phyloP scores from a whole-genome alignment of 1,284 basidiomycete species.

The Lentinula novae-zelandiae region DNA sequence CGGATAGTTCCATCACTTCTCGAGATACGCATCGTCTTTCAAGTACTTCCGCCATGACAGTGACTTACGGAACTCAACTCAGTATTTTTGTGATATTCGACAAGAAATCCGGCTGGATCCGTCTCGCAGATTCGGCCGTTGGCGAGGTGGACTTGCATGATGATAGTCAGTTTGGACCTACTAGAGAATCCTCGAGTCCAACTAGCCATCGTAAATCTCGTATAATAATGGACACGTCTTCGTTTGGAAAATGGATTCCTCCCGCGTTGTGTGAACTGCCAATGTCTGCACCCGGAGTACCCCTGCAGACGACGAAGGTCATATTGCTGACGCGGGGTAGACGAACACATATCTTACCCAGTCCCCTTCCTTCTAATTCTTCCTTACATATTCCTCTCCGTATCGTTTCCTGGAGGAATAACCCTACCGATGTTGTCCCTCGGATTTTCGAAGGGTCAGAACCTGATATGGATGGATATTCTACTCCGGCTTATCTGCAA shows the following conservation, averaged over 20 bases:
- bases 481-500: slow-evolving; percentile 52
- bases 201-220: slow-evolving; percentile 23
- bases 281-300: slow-evolving; percentile 21
- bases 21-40: slow-evolving; percentile 21
- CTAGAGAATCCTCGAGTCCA: slow-evolving; percentile 20
- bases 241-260: slow-evolving; percentile 42
- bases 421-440: slow-evolving; percentile 51
- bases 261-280: slow-evolving; percentile 53
- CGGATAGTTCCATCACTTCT: slow-evolving; percentile 28
- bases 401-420: slow-evolving; percentile 53
- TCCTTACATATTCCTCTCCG: slow-evolving; percentile 45
- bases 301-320: slow-evolving; percentile 34
- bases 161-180: slow-evolving; percentile 26
- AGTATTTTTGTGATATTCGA: slow-evolving; percentile 77
- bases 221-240: slow-evolving; percentile 17
- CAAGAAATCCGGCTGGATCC: slow-evolving; percentile 77
- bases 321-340: slow-evolving; percentile 67
- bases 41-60: slow-evolving; percentile 22
- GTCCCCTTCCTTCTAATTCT: slow-evolving; percentile 58
- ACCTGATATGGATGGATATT: slow-evolving; percentile 22
- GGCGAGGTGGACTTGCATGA: slow-evolving; percentile 70
- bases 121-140: slow-evolving; percentile 72
- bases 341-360: slow-evolving; percentile 62
- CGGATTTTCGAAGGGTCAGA: slow-evolving; percentile 40
- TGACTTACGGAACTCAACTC: slow-evolving; percentile 62